Evolutionary conservation across 2,329 filamentous ascomycete species (phyloP).

Genomic region (Aureobasidium sp.): DNA sequence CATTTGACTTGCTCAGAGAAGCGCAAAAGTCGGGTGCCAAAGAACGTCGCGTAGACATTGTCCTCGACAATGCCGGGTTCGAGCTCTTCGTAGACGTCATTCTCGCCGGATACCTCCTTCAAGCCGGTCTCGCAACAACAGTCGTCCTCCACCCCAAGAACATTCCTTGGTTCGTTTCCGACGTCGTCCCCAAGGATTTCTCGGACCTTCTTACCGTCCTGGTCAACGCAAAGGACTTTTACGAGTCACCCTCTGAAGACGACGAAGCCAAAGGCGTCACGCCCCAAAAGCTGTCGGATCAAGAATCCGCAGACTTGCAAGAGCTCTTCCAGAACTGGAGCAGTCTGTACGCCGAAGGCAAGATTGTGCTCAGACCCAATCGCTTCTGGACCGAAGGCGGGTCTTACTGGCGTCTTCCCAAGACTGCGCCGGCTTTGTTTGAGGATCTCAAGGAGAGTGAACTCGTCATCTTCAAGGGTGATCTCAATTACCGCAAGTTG

Average conservation of each 20-base stretch:
- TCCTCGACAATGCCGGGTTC: conserved; percentile 95
- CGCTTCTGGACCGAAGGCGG: conserved; percentile 84
- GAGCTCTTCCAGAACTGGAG: conserved; percentile 83
- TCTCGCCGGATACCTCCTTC: conserved; percentile 81
- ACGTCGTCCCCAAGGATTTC: conserved; percentile 84
- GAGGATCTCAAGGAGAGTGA: conserved; percentile 76
- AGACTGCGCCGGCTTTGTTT: conserved; percentile 58
- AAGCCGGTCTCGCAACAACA: conserved; percentile 74
- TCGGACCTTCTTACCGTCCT: conserved; percentile 72
- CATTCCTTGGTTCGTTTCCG: conserved; percentile 97
- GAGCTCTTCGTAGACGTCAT: conserved; percentile 94
- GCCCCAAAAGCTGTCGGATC: conserved; percentile 56
- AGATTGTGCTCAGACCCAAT: conserved; percentile 76
- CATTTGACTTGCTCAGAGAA: conserved; percentile 61
- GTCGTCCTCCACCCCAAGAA: conserved; percentile 88
- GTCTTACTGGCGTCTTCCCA: conserved; percentile 81
- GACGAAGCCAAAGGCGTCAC: conserved; percentile 47
- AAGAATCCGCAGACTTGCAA: conserved; percentile 59
- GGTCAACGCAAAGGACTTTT: conserved; percentile 71
- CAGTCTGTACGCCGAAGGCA: conserved; percentile 70
- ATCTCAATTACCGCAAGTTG: conserved; percentile 92
- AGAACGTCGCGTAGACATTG: conserved; percentile 79
- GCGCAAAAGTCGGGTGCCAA: conserved; percentile 55
- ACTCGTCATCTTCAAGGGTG: conserved; percentile 93
- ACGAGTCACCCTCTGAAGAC: conserved; percentile 66